Evolutionary conservation across 345 rosid genomes (phyloP).

Genomic region (Ceriops tagal): DNA sequence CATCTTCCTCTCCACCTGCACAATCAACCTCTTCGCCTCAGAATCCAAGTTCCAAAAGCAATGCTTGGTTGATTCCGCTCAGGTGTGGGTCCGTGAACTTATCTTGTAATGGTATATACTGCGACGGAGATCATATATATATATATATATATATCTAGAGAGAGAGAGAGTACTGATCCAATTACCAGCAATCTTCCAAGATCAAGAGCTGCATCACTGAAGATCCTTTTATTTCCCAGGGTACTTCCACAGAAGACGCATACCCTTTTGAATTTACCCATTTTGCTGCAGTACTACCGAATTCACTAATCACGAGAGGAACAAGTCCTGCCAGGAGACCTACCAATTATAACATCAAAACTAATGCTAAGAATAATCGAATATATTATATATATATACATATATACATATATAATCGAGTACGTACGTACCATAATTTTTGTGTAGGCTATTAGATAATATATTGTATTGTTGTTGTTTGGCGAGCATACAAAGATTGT

Average conservation of each 20-base stretch:
- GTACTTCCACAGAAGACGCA: conserved; percentile 49
- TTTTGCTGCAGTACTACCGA: background rate
- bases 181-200: conserved; percentile 35
- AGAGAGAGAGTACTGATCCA: background rate
- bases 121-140: background rate
- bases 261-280: conserved; percentile 42
- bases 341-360: no score
- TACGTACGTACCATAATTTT: no score
- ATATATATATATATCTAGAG: no score
- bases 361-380: no score
- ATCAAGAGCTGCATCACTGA: conserved; percentile 41
- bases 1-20: conserved; percentile 36
- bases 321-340: no score
- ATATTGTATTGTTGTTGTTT: no score
- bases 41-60: background rate
- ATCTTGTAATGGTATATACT: background rate
- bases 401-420: no score
- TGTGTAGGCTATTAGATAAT: background rate
- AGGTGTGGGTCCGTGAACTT: no score
- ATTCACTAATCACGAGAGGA: no score
- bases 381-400: no score
- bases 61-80: no score
- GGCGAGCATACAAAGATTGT: no score
- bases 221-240: conserved; percentile 32
- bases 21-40: background rate